phyloP scores from a whole-genome alignment of 73 alveolate species.

The Tetrahymena elliotti region DNA sequence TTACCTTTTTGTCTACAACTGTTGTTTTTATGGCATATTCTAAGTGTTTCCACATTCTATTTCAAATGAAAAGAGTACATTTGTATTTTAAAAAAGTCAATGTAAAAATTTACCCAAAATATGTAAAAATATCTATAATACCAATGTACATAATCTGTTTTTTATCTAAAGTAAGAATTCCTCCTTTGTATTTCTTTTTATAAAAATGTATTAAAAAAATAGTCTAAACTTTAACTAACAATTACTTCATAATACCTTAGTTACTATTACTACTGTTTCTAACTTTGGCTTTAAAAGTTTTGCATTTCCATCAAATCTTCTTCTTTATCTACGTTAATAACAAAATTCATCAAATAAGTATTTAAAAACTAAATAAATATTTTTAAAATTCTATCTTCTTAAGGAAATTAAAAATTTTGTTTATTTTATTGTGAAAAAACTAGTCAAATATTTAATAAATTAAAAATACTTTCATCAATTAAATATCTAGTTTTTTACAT shows the following conservation, averaged over 20 bases:
- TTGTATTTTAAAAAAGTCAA: not conserved
- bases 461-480: too few species aligned
- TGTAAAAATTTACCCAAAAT: slow-evolving; percentile 3
- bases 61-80: too few species aligned
- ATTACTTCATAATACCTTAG: slow-evolving; percentile 18
- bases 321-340: not conserved
- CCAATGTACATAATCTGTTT: slow-evolving; percentile 73
- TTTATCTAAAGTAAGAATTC: slow-evolving; percentile 57
- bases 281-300: not conserved
- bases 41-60: slow-evolving; percentile 37
- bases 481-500: too few species aligned
- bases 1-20: slow-evolving; percentile 6
- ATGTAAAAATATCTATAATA: slow-evolving; percentile 83
- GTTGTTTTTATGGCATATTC: slow-evolving; percentile 46
- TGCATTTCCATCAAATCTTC: not conserved
- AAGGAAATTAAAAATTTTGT: too few species aligned
- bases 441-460: too few species aligned
- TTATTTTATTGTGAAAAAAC: too few species aligned
- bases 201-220: not conserved
- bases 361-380: too few species aligned
- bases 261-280: not conserved
- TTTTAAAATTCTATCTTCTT: too few species aligned
- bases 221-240: not conserved
- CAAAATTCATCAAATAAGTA: not conserved
- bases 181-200: slow-evolving; percentile 52